Conservation (phyloP, 2,329 filamentous ascomycete species). For the Seiridium cupressi region DNA sequence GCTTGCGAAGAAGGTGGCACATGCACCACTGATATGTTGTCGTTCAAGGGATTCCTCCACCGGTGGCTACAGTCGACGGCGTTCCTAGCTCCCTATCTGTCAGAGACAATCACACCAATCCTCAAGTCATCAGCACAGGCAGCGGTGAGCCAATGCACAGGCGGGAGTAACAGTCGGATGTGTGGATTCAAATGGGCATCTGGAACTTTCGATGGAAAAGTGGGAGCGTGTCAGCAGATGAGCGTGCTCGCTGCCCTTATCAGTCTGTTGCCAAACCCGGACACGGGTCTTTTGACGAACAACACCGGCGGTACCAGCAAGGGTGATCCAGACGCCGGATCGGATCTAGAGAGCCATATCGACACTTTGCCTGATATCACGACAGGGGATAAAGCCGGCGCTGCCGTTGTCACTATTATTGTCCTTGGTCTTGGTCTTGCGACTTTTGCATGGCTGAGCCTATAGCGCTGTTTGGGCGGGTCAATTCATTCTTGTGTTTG, state of each 20-base stretch:
- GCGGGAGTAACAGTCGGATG: slow-evolving; percentile 52
- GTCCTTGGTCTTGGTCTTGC: slow-evolving; percentile 39
- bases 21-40: slow-evolving; percentile 71
- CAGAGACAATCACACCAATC: slow-evolving; percentile 52
- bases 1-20: slow-evolving; percentile 58
- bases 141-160: slow-evolving; percentile 62
- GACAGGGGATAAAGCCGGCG: slow-evolving; percentile 44
- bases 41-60: slow-evolving; percentile 70
- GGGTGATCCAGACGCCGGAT: slow-evolving; percentile 43
- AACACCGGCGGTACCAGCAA: slow-evolving; percentile 49
- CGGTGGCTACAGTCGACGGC: slow-evolving; percentile 62
- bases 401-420: slow-evolving; percentile 46
- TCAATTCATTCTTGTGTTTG: too few relatives aligned
- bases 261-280: slow-evolving; percentile 31
- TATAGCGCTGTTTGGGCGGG: neutral
- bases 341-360: slow-evolving; percentile 24
- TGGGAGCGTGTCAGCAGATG: slow-evolving; percentile 57
- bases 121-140: slow-evolving; percentile 57
- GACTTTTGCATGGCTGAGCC: slow-evolving; percentile 48
- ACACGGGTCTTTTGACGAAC: slow-evolving; percentile 43
- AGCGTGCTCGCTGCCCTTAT: slow-evolving; percentile 50
- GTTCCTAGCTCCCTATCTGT: slow-evolving; percentile 61
- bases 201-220: slow-evolving; percentile 37
- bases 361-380: slow-evolving; percentile 32
- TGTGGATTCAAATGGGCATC: slow-evolving; percentile 64